Evolutionary conservation across 768 basidiomycete genomes (phyloP).

Genomic region (Mycena vitilis): DNA sequence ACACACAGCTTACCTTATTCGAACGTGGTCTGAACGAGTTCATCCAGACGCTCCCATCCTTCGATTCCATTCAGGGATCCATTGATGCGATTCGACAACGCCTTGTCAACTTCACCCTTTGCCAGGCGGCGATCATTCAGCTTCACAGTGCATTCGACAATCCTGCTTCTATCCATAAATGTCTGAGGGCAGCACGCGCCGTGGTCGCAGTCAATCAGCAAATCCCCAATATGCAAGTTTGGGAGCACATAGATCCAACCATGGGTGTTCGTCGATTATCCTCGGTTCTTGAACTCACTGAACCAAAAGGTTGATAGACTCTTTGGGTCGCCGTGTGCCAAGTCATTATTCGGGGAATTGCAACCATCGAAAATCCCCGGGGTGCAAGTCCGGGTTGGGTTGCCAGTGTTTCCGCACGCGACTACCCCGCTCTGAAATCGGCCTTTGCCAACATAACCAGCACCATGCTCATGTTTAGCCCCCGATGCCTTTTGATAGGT

Average conservation of each 20-base stretch:
- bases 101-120: constrained; percentile 30
- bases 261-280: constrained; percentile 24
- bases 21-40: constrained; percentile 28
- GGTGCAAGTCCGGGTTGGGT: constrained; percentile 22
- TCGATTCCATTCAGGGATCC: constrained; percentile 7
- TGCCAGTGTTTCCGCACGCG: constrained; percentile 18
- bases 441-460: constrained; percentile 16
- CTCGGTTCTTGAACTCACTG: background rate
- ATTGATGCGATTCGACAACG: constrained; percentile 31
- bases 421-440: constrained; percentile 21
- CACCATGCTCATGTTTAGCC: constrained; percentile 21
- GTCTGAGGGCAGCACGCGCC: constrained; percentile 22
- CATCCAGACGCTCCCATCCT: constrained; percentile 23
- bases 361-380: constrained; percentile 22
- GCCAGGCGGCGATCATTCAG: constrained; percentile 27
- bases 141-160: constrained; percentile 22
- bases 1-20: constrained; percentile 28
- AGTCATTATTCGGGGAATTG: constrained; percentile 26
- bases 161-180: constrained; percentile 15
- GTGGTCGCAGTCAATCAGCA: constrained; percentile 19
- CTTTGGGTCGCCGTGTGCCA: constrained; percentile 29
- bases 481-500: constrained; percentile 25
- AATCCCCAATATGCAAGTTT: constrained; percentile 24
- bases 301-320: background rate
- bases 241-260: constrained; percentile 27